A percentile compares a stretch with the other conserved stretches of the same genome.
Evolutionary conservation across 108 stramenopile genomes (phyloP).

Genomic region (Cylindrotheca closterium): DNA sequence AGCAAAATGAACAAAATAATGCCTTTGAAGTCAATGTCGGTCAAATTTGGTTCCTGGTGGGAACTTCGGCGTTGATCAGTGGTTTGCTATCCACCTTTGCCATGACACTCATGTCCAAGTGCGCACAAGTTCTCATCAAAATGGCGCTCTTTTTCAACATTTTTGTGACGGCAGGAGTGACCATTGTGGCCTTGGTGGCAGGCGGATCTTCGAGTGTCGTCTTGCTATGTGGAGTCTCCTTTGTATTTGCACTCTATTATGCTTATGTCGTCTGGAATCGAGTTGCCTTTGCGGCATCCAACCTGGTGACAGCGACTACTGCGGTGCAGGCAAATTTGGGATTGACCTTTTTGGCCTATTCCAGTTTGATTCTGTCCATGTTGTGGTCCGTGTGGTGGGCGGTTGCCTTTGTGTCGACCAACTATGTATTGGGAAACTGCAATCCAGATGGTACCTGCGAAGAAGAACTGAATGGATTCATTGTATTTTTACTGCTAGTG

Average conservation of each 20-base stretch:
- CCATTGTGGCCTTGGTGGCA: conserved; percentile 21
- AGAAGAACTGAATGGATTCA: conserved; percentile 24
- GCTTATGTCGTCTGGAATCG: conserved; percentile 64
- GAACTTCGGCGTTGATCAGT: conserved; percentile 8
- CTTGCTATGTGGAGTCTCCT: conserved; percentile 37
- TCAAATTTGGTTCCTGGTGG: conserved; percentile 16
- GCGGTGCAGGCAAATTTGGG: conserved; percentile 70
- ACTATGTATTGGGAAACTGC: conserved; percentile 47
- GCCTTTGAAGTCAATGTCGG: conserved; percentile 9
- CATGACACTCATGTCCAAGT: conserved; percentile 39
- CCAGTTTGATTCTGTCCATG: conserved; percentile 45
- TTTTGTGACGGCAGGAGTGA: conserved; percentile 34
- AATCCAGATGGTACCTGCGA: conserved; percentile 52
- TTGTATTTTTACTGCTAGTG: conserved; percentile 63
- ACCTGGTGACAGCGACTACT: conserved; percentile 64
- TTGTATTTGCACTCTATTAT: conserved; percentile 51
- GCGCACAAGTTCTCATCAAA: conserved; percentile 56
- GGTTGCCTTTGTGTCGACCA: conserved; percentile 43
- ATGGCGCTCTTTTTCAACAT: conserved; percentile 64
- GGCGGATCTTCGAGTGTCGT: conserved; percentile 40
- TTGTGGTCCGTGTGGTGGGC: conserved; percentile 67
- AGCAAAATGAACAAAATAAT: conserved; percentile 12
- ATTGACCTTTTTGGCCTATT: conserved; percentile 58
- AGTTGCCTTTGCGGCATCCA: conserved; percentile 81
- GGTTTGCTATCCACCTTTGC: conserved; percentile 28